Conservation (phyloP, 257 asterid species). For the Lantana camara region DNA sequence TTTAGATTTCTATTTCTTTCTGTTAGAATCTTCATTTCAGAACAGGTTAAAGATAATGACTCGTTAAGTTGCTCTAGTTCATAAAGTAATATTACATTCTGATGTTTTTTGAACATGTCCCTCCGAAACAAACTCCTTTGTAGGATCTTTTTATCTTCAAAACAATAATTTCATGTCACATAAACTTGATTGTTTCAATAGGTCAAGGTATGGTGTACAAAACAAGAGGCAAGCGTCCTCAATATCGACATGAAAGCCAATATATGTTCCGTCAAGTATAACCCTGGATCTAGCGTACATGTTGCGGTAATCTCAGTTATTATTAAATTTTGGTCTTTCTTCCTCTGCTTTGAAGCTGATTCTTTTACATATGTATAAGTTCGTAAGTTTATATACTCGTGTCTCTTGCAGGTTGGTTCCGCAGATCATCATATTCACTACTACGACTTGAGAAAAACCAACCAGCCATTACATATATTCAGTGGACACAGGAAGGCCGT, state of each 20-base stretch:
- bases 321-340: conserved; percentile 11
- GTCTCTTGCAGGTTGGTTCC: conserved; percentile 74
- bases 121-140: background rate
- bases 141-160: background rate
- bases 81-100: background rate
- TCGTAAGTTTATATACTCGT: conserved; percentile 1
- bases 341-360: conserved; percentile 9
- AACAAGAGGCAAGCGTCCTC: conserved; percentile 85
- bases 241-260: conserved; percentile 92
- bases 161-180: background rate
- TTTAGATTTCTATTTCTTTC: no score
- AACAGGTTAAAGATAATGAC: no score
- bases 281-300: conserved; percentile 79
- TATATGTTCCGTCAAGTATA: conserved; percentile 88
- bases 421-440: conserved; percentile 90
- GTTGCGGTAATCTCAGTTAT: conserved; percentile 56
- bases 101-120: background rate
- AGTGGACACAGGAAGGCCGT: conserved; percentile 88
- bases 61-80: no score
- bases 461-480: conserved; percentile 69
- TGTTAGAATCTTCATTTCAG: no score
- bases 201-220: conserved; percentile 93
- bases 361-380: no score
- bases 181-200: conserved; percentile 35
- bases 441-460: conserved; percentile 76